Percentiles rank a stretch among this genome's conserved stretches.
Conservation (phyloP, 495 filamentous ascomycete genomes). For the Neurospora cerealis region DNA sequence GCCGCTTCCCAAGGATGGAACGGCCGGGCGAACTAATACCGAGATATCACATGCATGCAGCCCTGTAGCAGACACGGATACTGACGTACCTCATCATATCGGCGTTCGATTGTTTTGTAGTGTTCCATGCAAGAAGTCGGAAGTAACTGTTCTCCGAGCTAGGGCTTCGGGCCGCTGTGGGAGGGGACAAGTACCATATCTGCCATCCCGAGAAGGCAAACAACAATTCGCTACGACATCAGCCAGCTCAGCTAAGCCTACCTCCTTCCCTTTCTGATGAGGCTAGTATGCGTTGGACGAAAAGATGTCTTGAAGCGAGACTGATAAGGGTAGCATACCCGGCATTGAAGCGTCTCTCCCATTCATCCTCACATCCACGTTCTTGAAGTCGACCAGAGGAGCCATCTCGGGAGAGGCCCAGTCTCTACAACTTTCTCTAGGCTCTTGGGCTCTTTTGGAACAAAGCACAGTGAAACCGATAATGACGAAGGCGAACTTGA, state of each 20-base stretch:
- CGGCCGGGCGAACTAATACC: not conserved
- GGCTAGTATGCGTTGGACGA: not conserved
- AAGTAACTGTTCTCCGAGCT: not conserved
- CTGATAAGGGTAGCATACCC: not conserved
- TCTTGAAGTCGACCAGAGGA: not conserved
- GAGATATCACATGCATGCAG: constrained; percentile 10
- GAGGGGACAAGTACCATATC: not conserved
- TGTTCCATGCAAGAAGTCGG: not conserved
- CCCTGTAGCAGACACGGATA: not conserved
- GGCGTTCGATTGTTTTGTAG: not conserved
- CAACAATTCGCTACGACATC: not conserved
- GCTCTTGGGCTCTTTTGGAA: not conserved
- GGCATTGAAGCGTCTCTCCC: not conserved
- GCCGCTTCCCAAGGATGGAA: constrained; percentile 5
- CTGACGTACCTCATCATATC: constrained; percentile 1
- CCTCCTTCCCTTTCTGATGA: not conserved
- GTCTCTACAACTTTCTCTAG: not conserved
- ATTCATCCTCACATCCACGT: not conserved
- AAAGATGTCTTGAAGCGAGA: not conserved
- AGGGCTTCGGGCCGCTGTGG: not conserved
- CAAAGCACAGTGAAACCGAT: not conserved
- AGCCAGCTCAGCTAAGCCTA: not conserved
- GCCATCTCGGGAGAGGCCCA: not conserved
- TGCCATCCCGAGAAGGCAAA: not conserved
- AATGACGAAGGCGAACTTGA: not conserved